Conservation (phyloP, 2,329 filamentous ascomycete species). For the Moelleriella libera region DNA sequence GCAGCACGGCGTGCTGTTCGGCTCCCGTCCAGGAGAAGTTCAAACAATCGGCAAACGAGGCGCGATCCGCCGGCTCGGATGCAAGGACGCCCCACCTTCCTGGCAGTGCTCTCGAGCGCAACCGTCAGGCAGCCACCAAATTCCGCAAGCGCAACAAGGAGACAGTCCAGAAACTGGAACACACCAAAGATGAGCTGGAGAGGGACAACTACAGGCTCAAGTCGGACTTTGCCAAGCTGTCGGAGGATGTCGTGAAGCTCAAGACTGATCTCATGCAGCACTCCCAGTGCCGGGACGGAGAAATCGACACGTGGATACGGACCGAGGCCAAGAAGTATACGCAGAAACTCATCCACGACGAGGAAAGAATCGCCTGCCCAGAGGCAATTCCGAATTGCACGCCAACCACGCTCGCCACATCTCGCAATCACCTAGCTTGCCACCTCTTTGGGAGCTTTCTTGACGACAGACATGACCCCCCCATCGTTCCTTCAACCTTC, state of each 20-base stretch:
- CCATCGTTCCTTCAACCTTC: too few relatives aligned
- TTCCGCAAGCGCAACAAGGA: conserved; percentile 2
- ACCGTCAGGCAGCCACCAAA: conserved; percentile 1
- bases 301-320: conserved; percentile 2
- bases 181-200: background rate
- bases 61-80: too few relatives aligned
- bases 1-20: too few relatives aligned
- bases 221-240: background rate
- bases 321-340: conserved; percentile 1
- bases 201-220: background rate
- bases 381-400: background rate
- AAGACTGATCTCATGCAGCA: conserved; percentile 3
- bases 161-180: background rate
- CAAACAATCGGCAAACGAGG: too few relatives aligned
- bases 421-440: too few relatives aligned
- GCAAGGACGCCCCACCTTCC: too few relatives aligned
- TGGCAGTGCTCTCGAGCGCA: background rate
- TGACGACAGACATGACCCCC: too few relatives aligned
- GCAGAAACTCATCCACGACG: background rate
- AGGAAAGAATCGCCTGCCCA: background rate
- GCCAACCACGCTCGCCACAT: background rate
- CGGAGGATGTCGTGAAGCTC: conserved; percentile 1
- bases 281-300: background rate
- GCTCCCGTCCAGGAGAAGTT: too few relatives aligned
- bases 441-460: too few relatives aligned